These are phyloP conservation scores for Phoenix roebelenii DNA, from an alignment of 176 grass and related monocot species.

Conservation along the genomic window DNA sequence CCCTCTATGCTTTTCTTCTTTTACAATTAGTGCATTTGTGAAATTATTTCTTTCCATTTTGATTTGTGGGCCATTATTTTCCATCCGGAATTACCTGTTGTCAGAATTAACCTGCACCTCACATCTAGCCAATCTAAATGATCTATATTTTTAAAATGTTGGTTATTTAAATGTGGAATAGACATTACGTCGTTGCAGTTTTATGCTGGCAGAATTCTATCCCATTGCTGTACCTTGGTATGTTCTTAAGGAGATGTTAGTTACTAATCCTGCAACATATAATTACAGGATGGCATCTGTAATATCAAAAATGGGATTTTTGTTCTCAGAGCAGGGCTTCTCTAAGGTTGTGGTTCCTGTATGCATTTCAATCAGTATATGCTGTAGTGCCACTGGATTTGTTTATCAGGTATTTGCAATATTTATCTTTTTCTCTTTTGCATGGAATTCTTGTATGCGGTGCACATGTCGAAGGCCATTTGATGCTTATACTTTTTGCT, in stretches of 20 bases:
- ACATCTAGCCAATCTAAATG: too few relatives aligned
- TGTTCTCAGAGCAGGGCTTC: slow-evolving; percentile 81
- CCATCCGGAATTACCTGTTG: too few relatives aligned
- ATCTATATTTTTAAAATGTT: too few relatives aligned
- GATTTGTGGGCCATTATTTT: too few relatives aligned
- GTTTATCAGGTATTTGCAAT: slow-evolving; percentile 69
- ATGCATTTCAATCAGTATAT: slow-evolving; percentile 72
- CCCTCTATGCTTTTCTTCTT: not conserved
- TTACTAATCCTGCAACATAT: slow-evolving; percentile 4
- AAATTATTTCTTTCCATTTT: too few relatives aligned
- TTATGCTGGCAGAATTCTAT: too few relatives aligned
- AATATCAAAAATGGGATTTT: slow-evolving; percentile 96
- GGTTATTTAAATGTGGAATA: too few relatives aligned
- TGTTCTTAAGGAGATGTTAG: not conserved
- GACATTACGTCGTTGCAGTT: too few relatives aligned
- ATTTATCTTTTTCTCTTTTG: slow-evolving; percentile 10
- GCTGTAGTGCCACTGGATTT: slow-evolving; percentile 87
- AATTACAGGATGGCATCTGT: slow-evolving; percentile 82
- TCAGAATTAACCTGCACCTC: too few relatives aligned
- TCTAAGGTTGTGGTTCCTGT: slow-evolving; percentile 73
- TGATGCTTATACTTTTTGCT: too few relatives aligned
- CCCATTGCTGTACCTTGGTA: too few relatives aligned
- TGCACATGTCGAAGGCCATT: not conserved
- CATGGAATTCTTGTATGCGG: not conserved
- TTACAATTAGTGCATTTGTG: not conserved